Evolutionary conservation across 2,329 filamentous ascomycete species (phyloP).

Genomic region (Venturia nashicola): DNA sequence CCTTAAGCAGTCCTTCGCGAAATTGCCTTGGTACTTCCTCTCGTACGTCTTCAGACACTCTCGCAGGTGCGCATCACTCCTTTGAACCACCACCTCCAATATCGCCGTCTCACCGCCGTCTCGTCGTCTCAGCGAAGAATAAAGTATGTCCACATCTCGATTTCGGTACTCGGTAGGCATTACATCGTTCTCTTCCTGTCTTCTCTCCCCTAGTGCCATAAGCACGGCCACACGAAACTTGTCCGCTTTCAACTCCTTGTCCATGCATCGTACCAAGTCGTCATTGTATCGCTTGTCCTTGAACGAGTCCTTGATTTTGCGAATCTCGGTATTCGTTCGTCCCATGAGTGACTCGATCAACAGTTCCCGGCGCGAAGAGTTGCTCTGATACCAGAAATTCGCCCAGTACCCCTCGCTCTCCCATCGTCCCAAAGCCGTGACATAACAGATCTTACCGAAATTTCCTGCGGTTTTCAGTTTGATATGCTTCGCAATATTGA

Average conservation of each 20-base stretch:
- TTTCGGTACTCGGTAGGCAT: slow-evolving; percentile 43
- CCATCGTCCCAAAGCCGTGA: slow-evolving; percentile 78
- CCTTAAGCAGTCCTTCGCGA: slow-evolving; percentile 73
- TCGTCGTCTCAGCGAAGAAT: slow-evolving; percentile 53
- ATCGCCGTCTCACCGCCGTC: slow-evolving; percentile 81
- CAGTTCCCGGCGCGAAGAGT: slow-evolving; percentile 72
- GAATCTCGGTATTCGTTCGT: slow-evolving; percentile 74
- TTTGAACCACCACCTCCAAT: slow-evolving; percentile 68
- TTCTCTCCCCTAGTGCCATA: slow-evolving; percentile 65
- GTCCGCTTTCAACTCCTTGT: slow-evolving; percentile 83
- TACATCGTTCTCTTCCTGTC: slow-evolving; percentile 68
- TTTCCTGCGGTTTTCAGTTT: slow-evolving; percentile 65
- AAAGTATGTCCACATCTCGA: slow-evolving; percentile 60
- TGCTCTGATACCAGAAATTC: slow-evolving; percentile 92
- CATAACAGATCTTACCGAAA: slow-evolving; percentile 85
- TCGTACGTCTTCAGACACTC: slow-evolving; percentile 73
- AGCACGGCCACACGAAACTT: slow-evolving; percentile 89
- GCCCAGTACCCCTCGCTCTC: slow-evolving; percentile 96
- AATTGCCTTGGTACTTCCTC: slow-evolving; percentile 60
- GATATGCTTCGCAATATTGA: slow-evolving; percentile 79
- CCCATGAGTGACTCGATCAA: slow-evolving; percentile 92
- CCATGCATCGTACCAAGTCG: slow-evolving; percentile 72
- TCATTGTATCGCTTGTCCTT: slow-evolving; percentile 85
- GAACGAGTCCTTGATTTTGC: slow-evolving; percentile 76
- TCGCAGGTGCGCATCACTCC: slow-evolving; percentile 70